Evolutionary conservation across 257 asterid species (phyloP).

Genomic region (Forsythia suspensa): DNA sequence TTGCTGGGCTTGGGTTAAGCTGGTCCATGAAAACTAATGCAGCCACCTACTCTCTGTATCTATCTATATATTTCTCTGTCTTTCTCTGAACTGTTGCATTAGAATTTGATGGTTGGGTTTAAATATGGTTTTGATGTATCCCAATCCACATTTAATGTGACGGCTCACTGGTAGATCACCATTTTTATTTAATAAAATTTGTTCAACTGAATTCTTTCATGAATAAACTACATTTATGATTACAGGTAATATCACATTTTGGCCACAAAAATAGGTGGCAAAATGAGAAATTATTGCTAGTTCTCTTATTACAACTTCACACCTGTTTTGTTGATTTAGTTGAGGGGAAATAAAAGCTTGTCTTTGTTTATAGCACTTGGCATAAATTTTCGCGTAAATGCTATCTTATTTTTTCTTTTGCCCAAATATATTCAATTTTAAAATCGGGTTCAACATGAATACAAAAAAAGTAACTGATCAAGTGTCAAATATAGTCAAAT

Average conservation of each 20-base stretch:
- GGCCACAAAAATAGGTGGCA: background rate
- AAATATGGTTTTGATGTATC: background rate
- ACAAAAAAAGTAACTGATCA: no score
- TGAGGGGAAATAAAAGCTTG: background rate
- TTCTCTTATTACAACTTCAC: background rate
- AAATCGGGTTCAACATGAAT: no score
- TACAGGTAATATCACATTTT: background rate
- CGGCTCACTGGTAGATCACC: background rate
- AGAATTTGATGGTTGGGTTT: background rate
- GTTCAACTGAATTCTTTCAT: background rate
- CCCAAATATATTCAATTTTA: no score
- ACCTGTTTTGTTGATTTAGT: background rate
- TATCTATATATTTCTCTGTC: background rate
- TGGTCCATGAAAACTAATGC: conserved; percentile 36
- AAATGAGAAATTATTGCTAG: background rate
- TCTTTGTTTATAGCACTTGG: background rate
- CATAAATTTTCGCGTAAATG: background rate
- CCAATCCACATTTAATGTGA: background rate
- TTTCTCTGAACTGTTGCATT: background rate
- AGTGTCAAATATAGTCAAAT: no score
- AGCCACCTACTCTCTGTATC: background rate
- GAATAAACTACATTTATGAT: background rate
- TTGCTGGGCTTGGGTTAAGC: conserved; percentile 38
- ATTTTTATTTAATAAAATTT: background rate
- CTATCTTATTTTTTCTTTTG: background rate